Conservation (phyloP, 1,284 basidiomycete genomes). For the Laetiporus sulphureus region DNA sequence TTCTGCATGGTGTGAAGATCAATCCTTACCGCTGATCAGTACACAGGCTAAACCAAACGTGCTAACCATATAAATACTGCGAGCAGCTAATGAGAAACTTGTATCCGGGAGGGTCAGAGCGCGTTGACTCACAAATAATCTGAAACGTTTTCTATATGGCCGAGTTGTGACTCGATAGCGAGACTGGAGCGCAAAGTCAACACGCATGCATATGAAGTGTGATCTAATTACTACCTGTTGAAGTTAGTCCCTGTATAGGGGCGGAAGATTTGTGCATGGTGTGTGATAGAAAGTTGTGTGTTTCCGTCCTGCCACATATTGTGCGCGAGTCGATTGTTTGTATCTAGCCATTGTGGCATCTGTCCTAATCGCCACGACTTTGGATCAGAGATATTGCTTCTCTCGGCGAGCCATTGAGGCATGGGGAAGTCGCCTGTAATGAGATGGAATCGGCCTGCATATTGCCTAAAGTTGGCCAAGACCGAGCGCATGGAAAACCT, state of each 20-base stretch:
- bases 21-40: too few relatives aligned
- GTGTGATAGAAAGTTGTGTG: slow-evolving; percentile 19
- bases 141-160: slow-evolving; percentile 19
- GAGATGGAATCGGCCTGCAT: slow-evolving; percentile 19
- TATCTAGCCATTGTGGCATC: slow-evolving; percentile 10
- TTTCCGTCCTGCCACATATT: slow-evolving; percentile 11
- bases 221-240: slow-evolving; percentile 18
- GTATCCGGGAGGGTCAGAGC: not conserved
- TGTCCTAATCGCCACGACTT: slow-evolving; percentile 8
- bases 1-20: too few relatives aligned
- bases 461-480: slow-evolving; percentile 19
- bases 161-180: slow-evolving; percentile 24
- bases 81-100: not conserved
- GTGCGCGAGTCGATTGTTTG: not conserved
- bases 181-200: slow-evolving; percentile 18
- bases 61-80: slow-evolving; percentile 23
- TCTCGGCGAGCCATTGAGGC: slow-evolving; percentile 8
- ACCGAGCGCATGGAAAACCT: slow-evolving; percentile 23
- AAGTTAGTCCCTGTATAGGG: slow-evolving; percentile 21
- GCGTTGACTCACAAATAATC: slow-evolving; percentile 12
- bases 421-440: slow-evolving; percentile 23
- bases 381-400: not conserved
- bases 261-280: slow-evolving; percentile 22
- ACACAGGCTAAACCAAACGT: not conserved
- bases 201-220: slow-evolving; percentile 13